phyloP scores from a whole-genome alignment of 257 asterid species.

The Scutellaria minor region DNA sequence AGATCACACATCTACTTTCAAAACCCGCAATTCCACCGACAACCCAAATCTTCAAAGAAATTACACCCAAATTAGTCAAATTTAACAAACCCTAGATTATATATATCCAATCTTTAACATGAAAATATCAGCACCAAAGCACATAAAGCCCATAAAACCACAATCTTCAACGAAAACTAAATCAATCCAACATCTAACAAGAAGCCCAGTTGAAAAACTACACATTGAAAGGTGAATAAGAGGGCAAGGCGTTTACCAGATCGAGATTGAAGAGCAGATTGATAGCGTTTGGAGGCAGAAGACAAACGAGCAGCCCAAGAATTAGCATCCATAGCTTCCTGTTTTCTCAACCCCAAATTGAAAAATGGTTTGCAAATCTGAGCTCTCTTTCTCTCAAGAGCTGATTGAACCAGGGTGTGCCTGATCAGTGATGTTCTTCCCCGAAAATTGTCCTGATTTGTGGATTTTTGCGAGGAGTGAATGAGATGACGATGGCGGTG shows the following conservation, averaged over 20 bases:
- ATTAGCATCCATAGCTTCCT: constrained; percentile 75
- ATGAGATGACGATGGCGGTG: constrained; percentile 39
- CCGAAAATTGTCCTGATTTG: constrained; percentile 24
- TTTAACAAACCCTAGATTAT: constrained; percentile 32
- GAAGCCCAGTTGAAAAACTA: constrained; percentile 14
- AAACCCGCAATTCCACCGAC: constrained; percentile 10
- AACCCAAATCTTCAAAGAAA: neutral
- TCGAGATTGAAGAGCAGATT: constrained; percentile 88
- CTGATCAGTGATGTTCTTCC: constrained; percentile 36
- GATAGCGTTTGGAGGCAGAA: constrained; percentile 78
- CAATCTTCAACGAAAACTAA: constrained; percentile 22
- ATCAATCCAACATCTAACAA: constrained; percentile 19
- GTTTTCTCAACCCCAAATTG: constrained; percentile 37
- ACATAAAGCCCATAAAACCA: constrained; percentile 12
- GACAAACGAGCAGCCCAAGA: constrained; percentile 87
- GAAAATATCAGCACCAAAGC: constrained; percentile 22
- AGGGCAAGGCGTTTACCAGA: constrained; percentile 55
- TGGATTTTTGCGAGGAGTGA: constrained; percentile 42
- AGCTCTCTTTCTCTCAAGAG: constrained; percentile 35
- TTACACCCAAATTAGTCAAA: neutral
- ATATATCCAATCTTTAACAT: constrained; percentile 7
- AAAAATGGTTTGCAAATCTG: constrained; percentile 37
- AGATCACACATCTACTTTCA: neutral
- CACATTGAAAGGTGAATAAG: constrained; percentile 9
- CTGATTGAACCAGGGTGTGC: constrained; percentile 33